Evolutionary conservation across 202 grass and related monocot species (phyloP).

Genomic region (Dendrocalamus latiflorus): DNA sequence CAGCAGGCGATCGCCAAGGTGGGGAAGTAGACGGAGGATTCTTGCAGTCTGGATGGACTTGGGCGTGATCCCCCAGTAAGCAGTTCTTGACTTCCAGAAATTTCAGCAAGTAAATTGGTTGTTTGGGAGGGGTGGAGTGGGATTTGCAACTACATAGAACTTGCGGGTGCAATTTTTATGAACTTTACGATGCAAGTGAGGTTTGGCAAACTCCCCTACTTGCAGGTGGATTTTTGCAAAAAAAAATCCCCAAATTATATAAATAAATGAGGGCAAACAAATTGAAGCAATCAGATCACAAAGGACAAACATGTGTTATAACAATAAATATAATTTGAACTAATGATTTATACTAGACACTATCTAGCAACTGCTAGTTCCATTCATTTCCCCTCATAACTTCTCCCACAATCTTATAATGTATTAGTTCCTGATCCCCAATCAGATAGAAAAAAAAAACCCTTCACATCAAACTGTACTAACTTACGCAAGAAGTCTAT

Average conservation of each 20-base stretch:
- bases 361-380: not conserved
- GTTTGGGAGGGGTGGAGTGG: too few species aligned
- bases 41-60: too few species aligned
- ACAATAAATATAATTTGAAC: not conserved
- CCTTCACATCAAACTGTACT: not conserved
- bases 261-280: not conserved
- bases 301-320: not conserved
- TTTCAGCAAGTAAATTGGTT: too few species aligned
- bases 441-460: not conserved
- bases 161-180: too few species aligned
- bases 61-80: too few species aligned
- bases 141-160: too few species aligned
- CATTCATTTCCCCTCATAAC: not conserved
- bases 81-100: too few species aligned
- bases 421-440: not conserved
- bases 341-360: not conserved
- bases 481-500: not conserved
- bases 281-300: not conserved
- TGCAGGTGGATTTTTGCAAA: too few species aligned
- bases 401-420: not conserved
- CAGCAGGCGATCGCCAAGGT: too few species aligned
- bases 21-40: too few species aligned
- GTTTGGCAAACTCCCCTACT: too few species aligned
- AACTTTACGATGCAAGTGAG: too few species aligned
- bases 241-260: not conserved